Evolutionary conservation across 495 filamentous ascomycete genomes (phyloP).

Genomic region (Neurospora africana): DNA sequence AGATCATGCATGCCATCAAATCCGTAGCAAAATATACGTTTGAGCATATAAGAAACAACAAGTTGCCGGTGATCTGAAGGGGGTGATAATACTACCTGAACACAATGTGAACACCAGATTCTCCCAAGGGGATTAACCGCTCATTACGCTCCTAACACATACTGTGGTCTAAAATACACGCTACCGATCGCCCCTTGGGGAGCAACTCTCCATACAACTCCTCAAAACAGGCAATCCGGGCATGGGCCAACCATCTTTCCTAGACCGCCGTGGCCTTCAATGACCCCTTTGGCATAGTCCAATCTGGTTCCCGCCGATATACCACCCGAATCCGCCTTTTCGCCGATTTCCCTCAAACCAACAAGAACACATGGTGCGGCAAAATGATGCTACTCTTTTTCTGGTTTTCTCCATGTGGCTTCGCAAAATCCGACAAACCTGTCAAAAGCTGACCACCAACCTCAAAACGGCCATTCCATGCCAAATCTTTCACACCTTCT

Average conservation of each 20-base stretch:
- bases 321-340: constrained; percentile 7
- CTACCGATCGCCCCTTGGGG: not conserved
- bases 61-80: not conserved
- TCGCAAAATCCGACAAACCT: not conserved
- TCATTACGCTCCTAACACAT: not conserved
- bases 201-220: constrained; percentile 1
- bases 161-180: not conserved
- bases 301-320: constrained; percentile 12
- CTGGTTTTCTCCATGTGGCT: constrained; percentile 1
- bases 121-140: not conserved
- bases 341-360: not conserved
- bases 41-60: not conserved
- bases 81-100: not conserved
- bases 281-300: constrained; percentile 21
- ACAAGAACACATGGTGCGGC: not conserved
- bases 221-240: constrained; percentile 17
- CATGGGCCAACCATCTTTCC: constrained; percentile 24
- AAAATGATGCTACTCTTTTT: constrained; percentile 9
- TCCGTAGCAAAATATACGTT: not conserved
- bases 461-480: not conserved
- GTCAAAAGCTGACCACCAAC: not conserved
- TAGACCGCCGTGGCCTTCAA: constrained; percentile 21
- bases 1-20: not conserved
- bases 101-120: not conserved
- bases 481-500: not conserved